phyloP scores from a whole-genome alignment of 129 eudicot species.

The Ambrosia artemisiifolia region DNA sequence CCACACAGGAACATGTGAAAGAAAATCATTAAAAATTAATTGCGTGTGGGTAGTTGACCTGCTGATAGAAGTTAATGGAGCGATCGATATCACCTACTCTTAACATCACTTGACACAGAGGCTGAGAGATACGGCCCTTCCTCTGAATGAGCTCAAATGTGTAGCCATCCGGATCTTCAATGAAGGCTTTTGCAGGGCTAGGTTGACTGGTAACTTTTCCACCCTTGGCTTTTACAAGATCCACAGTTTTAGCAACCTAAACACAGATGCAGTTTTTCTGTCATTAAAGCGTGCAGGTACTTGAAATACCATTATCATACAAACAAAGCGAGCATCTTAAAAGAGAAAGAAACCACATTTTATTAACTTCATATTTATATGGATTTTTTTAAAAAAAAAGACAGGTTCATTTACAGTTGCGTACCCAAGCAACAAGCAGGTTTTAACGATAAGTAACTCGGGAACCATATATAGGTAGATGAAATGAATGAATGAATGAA shows the following conservation, averaged over 20 bases:
- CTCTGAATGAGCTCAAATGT: slow-evolving; percentile 75
- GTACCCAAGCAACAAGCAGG: background rate
- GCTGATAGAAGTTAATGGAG: slow-evolving; percentile 63
- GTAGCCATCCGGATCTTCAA: slow-evolving; percentile 93
- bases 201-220: slow-evolving; percentile 80
- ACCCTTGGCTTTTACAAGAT: slow-evolving; percentile 76
- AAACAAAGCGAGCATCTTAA: background rate
- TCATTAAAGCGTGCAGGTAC: too few species aligned
- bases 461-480: background rate
- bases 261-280: background rate
- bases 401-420: background rate
- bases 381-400: background rate
- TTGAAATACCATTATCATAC: background rate
- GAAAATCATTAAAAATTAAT: background rate
- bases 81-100: slow-evolving; percentile 93
- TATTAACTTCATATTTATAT: background rate
- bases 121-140: slow-evolving; percentile 65
- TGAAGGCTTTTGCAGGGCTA: slow-evolving; percentile 63
- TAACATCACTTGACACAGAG: slow-evolving; percentile 79
- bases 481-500: background rate
- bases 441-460: background rate
- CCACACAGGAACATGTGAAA: background rate
- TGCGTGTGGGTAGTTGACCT: slow-evolving; percentile 36
- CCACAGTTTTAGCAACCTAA: slow-evolving; percentile 66
- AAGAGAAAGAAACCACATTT: background rate